Evolutionary conservation across 805 yeast genomes (phyloP).

Genomic region (Candida multigemmis): DNA sequence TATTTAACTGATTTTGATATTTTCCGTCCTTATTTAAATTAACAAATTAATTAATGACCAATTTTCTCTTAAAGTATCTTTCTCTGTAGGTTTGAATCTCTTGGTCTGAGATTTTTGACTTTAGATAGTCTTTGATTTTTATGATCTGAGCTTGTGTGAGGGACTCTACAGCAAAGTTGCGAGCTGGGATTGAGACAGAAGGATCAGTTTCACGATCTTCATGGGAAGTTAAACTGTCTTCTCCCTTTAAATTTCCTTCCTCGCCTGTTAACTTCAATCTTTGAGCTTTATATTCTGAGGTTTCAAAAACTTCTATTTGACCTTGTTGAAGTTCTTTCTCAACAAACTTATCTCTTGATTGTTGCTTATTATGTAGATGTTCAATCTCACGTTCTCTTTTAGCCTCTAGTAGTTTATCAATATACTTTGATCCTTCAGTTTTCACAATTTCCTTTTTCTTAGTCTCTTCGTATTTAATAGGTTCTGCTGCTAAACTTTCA

Average conservation of each 20-base stretch:
- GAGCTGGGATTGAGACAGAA: too few species aligned
- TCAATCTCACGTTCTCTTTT: slow-evolving; percentile 38
- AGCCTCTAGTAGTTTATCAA: slow-evolving; percentile 34
- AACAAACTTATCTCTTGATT: slow-evolving; percentile 26
- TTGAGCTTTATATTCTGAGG: slow-evolving; percentile 31
- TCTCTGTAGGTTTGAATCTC: too few species aligned
- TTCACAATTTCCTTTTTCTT: slow-evolving; percentile 7
- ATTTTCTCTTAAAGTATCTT: too few species aligned
- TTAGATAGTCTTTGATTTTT: too few species aligned
- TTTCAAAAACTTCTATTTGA: slow-evolving; percentile 38
- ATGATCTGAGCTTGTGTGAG: too few species aligned
- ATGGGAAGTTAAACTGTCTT: background rate
- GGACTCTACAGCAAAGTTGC: too few species aligned
- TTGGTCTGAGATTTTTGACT: too few species aligned
- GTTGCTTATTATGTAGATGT: slow-evolving; percentile 26
- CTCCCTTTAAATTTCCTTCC: background rate
- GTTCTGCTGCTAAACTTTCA: slow-evolving; percentile 2
- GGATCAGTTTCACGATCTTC: too few species aligned
- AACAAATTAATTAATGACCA: too few species aligned
- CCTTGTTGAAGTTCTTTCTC: slow-evolving; percentile 12
- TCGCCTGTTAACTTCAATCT: background rate
- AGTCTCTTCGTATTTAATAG: slow-evolving; percentile 9
- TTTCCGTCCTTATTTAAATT: too few species aligned
- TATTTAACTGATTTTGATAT: too few species aligned
- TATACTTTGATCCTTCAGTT: slow-evolving; percentile 15